Base-by-base conservation (phyloP, 805 yeast genomes). In the Barnettozyma wickerhamii region DNA sequence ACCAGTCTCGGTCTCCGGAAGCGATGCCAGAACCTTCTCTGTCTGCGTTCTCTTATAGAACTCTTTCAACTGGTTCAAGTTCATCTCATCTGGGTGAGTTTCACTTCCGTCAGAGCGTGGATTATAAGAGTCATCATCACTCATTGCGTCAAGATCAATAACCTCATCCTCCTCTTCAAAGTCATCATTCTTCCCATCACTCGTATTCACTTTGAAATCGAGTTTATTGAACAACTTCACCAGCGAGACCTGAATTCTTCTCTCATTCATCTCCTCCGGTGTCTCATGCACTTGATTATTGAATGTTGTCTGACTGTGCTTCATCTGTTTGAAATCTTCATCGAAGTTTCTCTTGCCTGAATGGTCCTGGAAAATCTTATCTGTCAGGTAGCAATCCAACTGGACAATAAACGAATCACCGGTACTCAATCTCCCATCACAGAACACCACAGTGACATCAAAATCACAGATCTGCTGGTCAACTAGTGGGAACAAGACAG, bases 371-470 rank as follows among this genome's bases (percentile, higher is more conserved):
- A 64, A 60, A 33, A 49, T 38, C 14, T 42, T 43, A 6, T 65
- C 72, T 48, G 56, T 71, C 19, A 90, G 56, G 54, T 59, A 85
- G 43, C 88, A 76, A 51, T 87, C 85, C 5, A 86, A 62, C 51
- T 81, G 86, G 0, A 88, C 65, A 18, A 76, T 68, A 52, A 90
- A 81, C 1, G 82, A 69, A 53, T 88, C 95, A 4, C 97, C 98
- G 2, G 80, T 74, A 9, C 84, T 69, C 26, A 89, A 57, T 23
- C 79, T 58, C 10, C 67, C 64, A 15, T 80, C 83, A 31, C 81
- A 76, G 52, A 71, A 76, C 7, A 84, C 69, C 27, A 85, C 68
- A 0, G 76, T 69, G 1, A 77, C 77, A 30, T 74, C 73, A 49
- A 86, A 79, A 2, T 56, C 54, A 30, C 84, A 74, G 4, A 78